These are phyloP conservation scores for Plasmopara halstedii DNA, from an alignment of 352 stramenopile species.

Conservation along the genomic window DNA sequence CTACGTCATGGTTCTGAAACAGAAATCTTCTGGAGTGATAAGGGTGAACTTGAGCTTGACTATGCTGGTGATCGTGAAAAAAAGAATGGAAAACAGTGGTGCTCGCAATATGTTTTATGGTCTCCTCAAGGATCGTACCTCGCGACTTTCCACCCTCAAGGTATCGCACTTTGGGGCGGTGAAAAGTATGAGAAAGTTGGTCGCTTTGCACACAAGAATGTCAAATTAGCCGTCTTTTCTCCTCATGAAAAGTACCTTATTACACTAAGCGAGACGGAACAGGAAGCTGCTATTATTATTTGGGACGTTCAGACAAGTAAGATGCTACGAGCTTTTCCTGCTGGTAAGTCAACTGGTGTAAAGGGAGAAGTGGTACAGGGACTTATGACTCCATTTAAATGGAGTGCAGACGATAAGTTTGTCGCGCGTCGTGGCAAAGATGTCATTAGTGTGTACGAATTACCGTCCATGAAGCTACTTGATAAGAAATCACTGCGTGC, in stretches of 20 bases:
- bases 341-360: conserved; percentile 65
- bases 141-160: conserved; percentile 95
- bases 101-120: conserved; percentile 97
- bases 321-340: conserved; percentile 78
- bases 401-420: conserved; percentile 94
- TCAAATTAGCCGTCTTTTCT: conserved; percentile 93
- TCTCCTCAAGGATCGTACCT: conserved; percentile 95
- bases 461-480: conserved; percentile 95
- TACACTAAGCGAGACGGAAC: conserved; percentile 92
- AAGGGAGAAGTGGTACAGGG: conserved; percentile 73
- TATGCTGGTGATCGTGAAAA: conserved; percentile 96
- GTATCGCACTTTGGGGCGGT: conserved; percentile 96
- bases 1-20: conserved; percentile 94
- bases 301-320: conserved; percentile 92
- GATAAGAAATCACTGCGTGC: conserved; percentile 95
- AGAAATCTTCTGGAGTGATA: conserved; percentile 93
- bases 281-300: conserved; percentile 94
- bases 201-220: conserved; percentile 93
- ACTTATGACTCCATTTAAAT: conserved; percentile 90
- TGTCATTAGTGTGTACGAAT: conserved; percentile 92
- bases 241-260: conserved; percentile 96
- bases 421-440: conserved; percentile 92
- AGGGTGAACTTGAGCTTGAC: conserved; percentile 82
- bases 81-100: conserved; percentile 94
- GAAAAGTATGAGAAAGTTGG: conserved; percentile 96